Conservation (phyloP, 805 yeast genomes). For the Candida nonsorbophila region DNA sequence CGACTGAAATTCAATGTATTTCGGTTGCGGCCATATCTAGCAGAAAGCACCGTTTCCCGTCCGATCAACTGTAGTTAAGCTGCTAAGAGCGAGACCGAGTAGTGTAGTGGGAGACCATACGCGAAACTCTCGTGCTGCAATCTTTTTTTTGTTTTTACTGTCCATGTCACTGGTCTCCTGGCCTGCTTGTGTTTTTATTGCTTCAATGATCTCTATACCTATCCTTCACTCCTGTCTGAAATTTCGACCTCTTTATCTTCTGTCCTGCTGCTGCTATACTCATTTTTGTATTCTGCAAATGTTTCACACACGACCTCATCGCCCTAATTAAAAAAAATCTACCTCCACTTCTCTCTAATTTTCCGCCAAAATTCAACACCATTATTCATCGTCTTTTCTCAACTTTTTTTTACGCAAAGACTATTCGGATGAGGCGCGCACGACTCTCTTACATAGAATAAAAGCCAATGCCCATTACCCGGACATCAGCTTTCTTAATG, state of each 20-base stretch:
- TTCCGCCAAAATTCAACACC: background rate
- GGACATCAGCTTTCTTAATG: slow-evolving; percentile 2
- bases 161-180: background rate
- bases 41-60: slow-evolving; percentile 59
- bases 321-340: too few species aligned
- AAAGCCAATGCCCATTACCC: slow-evolving; percentile 4
- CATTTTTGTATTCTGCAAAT: too few species aligned
- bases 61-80: slow-evolving; percentile 58
- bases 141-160: slow-evolving; percentile 23
- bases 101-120: slow-evolving; percentile 55
- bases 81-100: slow-evolving; percentile 55
- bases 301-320: too few species aligned
- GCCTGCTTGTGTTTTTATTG: background rate
- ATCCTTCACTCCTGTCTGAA: background rate
- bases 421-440: slow-evolving; percentile 2
- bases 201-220: background rate
- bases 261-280: too few species aligned
- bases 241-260: background rate
- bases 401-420: background rate
- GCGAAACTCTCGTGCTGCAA: slow-evolving; percentile 54
- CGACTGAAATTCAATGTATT: slow-evolving; percentile 3
- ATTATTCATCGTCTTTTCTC: background rate
- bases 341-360: too few species aligned
- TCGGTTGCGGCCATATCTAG: slow-evolving; percentile 58
- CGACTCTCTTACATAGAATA: slow-evolving; percentile 1